phyloP scores from a whole-genome alignment of 768 basidiomycete species.

The Coprinopsis strossmayeri region DNA sequence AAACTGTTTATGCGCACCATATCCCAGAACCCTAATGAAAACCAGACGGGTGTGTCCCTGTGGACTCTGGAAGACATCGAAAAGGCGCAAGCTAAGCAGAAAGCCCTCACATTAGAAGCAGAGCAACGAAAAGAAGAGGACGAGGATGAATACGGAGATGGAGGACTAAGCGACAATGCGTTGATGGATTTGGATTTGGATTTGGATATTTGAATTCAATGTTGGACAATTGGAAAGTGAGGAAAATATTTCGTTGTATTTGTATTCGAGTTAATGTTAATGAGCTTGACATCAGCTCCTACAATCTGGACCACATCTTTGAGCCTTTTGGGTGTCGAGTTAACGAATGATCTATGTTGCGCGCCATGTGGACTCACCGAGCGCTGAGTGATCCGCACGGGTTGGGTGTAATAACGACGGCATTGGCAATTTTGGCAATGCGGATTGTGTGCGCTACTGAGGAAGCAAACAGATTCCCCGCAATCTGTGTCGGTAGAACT shows the following conservation, averaged over 20 bases:
- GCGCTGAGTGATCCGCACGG: slow-evolving; percentile 41
- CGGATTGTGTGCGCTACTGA: slow-evolving; percentile 44
- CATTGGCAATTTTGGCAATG: slow-evolving; percentile 42
- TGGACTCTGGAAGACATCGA: slow-evolving; percentile 94
- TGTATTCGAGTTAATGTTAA: too few relatives aligned
- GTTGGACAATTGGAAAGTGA: slow-evolving; percentile 8
- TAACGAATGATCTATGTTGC: neutral
- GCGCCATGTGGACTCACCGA: too few relatives aligned
- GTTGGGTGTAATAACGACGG: slow-evolving; percentile 55
- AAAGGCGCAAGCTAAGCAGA: slow-evolving; percentile 78
- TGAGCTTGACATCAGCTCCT: too few relatives aligned
- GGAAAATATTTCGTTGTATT: neutral
- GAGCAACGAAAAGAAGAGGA: slow-evolving; percentile 37
- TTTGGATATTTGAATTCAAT: slow-evolving; percentile 7
- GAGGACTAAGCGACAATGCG: slow-evolving; percentile 59
- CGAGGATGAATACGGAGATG: slow-evolving; percentile 62
- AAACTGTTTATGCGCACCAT: slow-evolving; percentile 98
- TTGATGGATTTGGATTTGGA: slow-evolving; percentile 52
- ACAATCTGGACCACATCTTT: neutral
- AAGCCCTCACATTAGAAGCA: slow-evolving; percentile 49
- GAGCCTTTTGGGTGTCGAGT: neutral
- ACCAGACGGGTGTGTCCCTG: slow-evolving; percentile 87
- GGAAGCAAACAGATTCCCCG: slow-evolving; percentile 29
- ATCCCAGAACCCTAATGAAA: slow-evolving; percentile 95
- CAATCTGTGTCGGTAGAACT: slow-evolving; percentile 50